Base-by-base conservation (phyloP, 2,329 filamentous ascomycete species). In the Ceratocystis eucalypticola region DNA sequence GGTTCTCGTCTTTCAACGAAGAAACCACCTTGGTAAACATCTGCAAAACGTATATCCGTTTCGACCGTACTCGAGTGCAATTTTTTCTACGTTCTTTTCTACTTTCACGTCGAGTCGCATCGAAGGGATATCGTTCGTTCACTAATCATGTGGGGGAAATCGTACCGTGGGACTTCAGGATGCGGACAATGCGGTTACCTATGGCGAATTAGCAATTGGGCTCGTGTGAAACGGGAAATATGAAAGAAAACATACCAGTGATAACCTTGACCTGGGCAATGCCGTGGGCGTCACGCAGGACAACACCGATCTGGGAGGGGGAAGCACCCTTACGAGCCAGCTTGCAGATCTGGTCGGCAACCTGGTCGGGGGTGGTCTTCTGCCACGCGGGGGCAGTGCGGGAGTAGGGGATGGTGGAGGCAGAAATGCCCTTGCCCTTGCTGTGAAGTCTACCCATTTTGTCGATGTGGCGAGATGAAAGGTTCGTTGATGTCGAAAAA, bases 161-260 rank as follows among this genome's bases (percentile, higher is more conserved):
- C 88, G 82, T 97, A 97, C 94, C 94, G 80, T 84, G 89, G 74
- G 88, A 88, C 88, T 96, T 97, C 74, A 99, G 86, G 82, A 99
- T 97, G 80, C 94, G 89, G 77, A 99, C 91, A 79, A 99, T 96
- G 86, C 96, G 96, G 91, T 99, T 99, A 82, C 94, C 93, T 92
- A 73, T n/a, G 64, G 72, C 61, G 72, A 70, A 75, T 81, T 73
- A 82, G 77, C 71, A 71, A 70, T 68, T 65, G 48, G 30, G 50
- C 65, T 53, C 45, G 59, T 62, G 25, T 63, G 41, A 44, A 20
- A 4, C 65, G 66, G 12, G 45, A 1, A 28, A 3, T 45, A 17
- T 53, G 15, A 37, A 22, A 30, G n/a, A 25, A 62, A 72, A 77
- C 88, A 76, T 89, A 95, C 91, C 91, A 78, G 92, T 96, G 73